A percentile compares a stretch with the other conserved stretches of the same genome.
phyloP scores from a whole-genome alignment of 495 filamentous ascomycete species.

The Chaetomidium leptoderma region DNA sequence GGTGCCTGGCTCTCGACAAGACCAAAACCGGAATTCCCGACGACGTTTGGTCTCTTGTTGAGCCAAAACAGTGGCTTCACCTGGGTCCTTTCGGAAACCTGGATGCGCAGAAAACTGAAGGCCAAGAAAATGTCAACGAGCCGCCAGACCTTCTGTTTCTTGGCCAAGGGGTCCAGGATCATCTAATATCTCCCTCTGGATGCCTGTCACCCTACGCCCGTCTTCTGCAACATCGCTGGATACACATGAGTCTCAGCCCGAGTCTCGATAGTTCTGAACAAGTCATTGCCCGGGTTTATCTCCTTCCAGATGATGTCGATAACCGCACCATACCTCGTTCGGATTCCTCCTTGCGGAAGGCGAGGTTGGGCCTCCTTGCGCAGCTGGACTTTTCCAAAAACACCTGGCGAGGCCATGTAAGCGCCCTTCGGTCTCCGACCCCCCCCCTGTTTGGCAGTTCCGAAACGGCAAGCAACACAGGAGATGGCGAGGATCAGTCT shows the following conservation, averaged over 20 bases:
- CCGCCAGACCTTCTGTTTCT: slow-evolving; percentile 7
- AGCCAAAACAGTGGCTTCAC: slow-evolving; percentile 23
- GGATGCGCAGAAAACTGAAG: neutral
- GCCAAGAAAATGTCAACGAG: neutral
- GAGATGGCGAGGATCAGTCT: slow-evolving; percentile 41
- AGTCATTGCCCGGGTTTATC: slow-evolving; percentile 54
- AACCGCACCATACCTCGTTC: slow-evolving; percentile 45
- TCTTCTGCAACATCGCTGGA: slow-evolving; percentile 33
- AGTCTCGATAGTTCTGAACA: slow-evolving; percentile 14
- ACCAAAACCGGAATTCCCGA: neutral
- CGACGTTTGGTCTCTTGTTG: slow-evolving; percentile 7
- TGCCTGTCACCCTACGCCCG: neutral
- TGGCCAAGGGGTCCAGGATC: slow-evolving; percentile 27
- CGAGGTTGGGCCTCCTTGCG: slow-evolving; percentile 50
- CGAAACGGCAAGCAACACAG: neutral
- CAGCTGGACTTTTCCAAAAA: slow-evolving; percentile 52
- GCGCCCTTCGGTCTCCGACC: neutral
- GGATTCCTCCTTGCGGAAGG: slow-evolving; percentile 39
- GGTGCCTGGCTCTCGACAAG: slow-evolving; percentile 32
- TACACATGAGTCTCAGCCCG: slow-evolving; percentile 39
- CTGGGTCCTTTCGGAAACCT: slow-evolving; percentile 14
- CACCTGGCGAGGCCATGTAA: slow-evolving; percentile 52
- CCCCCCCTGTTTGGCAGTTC: neutral
- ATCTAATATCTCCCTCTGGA: slow-evolving; percentile 22
- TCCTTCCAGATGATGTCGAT: slow-evolving; percentile 64